Conservation (phyloP, 345 rosid species). For the Sonneratia caseolaris region DNA sequence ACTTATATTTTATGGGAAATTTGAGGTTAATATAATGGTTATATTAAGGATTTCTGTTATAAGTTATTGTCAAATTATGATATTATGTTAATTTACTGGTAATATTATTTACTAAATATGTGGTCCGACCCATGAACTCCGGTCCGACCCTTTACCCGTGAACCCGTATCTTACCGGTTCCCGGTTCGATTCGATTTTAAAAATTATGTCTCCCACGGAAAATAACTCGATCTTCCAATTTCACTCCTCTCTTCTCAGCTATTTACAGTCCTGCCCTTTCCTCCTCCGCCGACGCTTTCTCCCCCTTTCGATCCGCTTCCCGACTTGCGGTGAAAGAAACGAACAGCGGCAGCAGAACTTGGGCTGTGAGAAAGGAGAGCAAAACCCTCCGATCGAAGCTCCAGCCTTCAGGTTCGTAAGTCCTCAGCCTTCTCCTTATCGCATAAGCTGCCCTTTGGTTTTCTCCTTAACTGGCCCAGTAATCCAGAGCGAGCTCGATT, state of each 20-base stretch:
- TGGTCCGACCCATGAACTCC: no score
- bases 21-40: no score
- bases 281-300: no score
- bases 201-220: neutral
- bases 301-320: neutral
- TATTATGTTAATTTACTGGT: no score
- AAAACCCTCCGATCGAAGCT: neutral
- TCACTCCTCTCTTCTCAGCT: neutral
- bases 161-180: no score
- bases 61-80: no score
- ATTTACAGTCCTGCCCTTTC: neutral
- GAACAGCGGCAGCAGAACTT: neutral
- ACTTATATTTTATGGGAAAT: no score
- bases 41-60: no score
- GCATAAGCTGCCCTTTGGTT: neutral
- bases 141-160: no score
- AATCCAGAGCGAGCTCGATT: neutral
- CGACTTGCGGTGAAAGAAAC: conserved; percentile 39
- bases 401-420: conserved; percentile 3
- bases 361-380: neutral
- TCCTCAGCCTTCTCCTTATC: no score
- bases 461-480: neutral
- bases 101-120: no score
- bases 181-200: no score
- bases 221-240: neutral